Percentiles rank a stretch among this genome's conserved stretches.
These are phyloP conservation scores for Xylaria sp. DNA, from an alignment of 2,329 filamentous ascomycete species.

Conservation along the genomic window DNA sequence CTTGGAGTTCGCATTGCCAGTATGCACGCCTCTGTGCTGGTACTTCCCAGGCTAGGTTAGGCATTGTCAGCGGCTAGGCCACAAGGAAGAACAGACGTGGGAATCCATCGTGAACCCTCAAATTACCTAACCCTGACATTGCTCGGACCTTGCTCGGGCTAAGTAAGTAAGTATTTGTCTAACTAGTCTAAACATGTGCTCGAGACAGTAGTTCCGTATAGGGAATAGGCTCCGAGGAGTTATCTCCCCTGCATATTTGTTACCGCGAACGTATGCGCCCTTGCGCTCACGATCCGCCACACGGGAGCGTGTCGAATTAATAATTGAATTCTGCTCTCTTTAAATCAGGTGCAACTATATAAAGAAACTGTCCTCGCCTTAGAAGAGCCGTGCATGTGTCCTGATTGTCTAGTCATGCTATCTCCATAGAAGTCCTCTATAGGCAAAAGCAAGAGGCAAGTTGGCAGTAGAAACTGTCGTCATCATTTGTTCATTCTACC, in stretches of 20 bases:
- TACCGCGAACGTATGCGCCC: no score
- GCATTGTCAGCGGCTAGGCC: not conserved
- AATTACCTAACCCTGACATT: not conserved
- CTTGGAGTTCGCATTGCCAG: not conserved
- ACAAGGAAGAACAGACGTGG: not conserved
- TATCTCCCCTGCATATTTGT: conserved; percentile 3
- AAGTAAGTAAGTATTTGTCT: no score
- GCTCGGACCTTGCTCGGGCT: no score
- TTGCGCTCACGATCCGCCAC: no score
- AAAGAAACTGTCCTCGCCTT: no score
- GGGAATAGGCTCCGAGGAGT: conserved; percentile 35
- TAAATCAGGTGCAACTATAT: no score
- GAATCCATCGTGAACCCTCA: not conserved
- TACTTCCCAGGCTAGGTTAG: not conserved
- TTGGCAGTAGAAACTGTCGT: not conserved
- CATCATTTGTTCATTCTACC: conserved; percentile 6
- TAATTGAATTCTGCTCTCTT: conserved; percentile 1
- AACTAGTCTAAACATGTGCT: no score
- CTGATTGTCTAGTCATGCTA: no score
- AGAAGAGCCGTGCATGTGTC: no score
- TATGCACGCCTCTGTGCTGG: not conserved
- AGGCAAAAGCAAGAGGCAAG: not conserved
- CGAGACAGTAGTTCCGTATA: not conserved
- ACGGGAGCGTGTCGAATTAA: no score
- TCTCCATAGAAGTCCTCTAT: not conserved